Percentiles rank a stretch among this genome's conserved stretches.
phyloP scores from a whole-genome alignment of 768 basidiomycete genomes.

The Hericium erinaceus region DNA sequence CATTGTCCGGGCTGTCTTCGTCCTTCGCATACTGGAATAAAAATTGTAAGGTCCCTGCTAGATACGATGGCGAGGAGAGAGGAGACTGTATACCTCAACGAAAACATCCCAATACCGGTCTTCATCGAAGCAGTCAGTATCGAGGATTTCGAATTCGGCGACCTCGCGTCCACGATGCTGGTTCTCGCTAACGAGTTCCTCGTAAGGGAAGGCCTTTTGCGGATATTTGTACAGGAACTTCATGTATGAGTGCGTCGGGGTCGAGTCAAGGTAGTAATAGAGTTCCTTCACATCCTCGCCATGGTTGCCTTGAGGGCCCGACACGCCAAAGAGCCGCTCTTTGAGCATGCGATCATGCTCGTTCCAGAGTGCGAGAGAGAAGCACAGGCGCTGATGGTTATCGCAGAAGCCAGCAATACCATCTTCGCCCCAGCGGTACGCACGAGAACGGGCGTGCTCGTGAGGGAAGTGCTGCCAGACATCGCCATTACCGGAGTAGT shows the following conservation, averaged over 20 bases:
- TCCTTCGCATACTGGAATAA: constrained; percentile 86
- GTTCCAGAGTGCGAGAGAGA: constrained; percentile 91
- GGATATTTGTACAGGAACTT: constrained; percentile 99
- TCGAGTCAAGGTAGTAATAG: constrained; percentile 97
- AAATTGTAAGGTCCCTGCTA: constrained; percentile 2
- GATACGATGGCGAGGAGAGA: background rate
- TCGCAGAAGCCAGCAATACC: constrained; percentile 96
- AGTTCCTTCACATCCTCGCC: constrained; percentile 99
- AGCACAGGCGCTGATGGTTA: constrained; percentile 91
- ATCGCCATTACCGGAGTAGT: constrained; percentile 94
- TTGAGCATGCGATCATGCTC: constrained; percentile 90
- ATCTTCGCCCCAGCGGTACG: constrained; percentile 99
- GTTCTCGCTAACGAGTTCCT: constrained; percentile 84
- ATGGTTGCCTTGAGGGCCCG: constrained; percentile 96
- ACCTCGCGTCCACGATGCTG: constrained; percentile 76
- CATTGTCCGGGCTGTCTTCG: constrained; percentile 77
- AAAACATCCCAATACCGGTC: constrained; percentile 99
- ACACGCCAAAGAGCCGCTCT: constrained; percentile 93
- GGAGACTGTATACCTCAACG: constrained; percentile 57
- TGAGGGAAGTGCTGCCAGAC: constrained; percentile 96
- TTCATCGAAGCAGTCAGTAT: constrained; percentile 85
- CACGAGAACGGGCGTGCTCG: constrained; percentile 84
- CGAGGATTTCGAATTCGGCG: constrained; percentile 86
- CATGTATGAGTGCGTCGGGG: constrained; percentile 99
- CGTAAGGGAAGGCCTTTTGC: constrained; percentile 86